These are phyloP conservation scores for Luffa acutangula DNA, from an alignment of 306 rosid species.

Conservation along the genomic window DNA sequence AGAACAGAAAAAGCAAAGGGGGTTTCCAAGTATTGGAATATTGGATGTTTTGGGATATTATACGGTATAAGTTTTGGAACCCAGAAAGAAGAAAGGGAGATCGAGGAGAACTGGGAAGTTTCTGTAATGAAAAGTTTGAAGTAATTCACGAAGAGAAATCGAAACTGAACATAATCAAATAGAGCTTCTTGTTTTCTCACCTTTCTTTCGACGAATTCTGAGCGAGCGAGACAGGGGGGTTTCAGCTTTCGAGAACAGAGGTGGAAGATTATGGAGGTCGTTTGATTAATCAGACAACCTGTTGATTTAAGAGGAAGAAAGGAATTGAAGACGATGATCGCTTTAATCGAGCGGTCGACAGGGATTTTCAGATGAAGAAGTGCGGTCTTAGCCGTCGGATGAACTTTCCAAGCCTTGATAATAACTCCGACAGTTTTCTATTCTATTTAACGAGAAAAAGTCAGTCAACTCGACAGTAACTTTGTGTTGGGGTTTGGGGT, in stretches of 20 bases:
- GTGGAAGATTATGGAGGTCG: background rate
- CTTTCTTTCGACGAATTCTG: background rate
- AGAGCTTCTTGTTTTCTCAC: background rate
- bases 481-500: background rate
- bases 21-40: background rate
- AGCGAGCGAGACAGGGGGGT: background rate
- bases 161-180: background rate
- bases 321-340: background rate
- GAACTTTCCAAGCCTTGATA: background rate
- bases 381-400: conserved; percentile 2
- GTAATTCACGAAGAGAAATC: background rate
- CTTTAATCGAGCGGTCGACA: conserved; percentile 5
- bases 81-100: background rate
- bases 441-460: background rate
- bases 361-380: background rate
- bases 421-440: background rate
- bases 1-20: background rate
- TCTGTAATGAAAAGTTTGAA: background rate
- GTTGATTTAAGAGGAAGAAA: background rate
- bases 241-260: background rate
- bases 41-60: background rate
- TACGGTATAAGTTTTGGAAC: background rate
- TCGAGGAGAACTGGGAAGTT: background rate
- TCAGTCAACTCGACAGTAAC: background rate
- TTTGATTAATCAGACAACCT: background rate